phyloP scores from a whole-genome alignment of 23 red algal genomes.

The Pyropia haitanensis region DNA sequence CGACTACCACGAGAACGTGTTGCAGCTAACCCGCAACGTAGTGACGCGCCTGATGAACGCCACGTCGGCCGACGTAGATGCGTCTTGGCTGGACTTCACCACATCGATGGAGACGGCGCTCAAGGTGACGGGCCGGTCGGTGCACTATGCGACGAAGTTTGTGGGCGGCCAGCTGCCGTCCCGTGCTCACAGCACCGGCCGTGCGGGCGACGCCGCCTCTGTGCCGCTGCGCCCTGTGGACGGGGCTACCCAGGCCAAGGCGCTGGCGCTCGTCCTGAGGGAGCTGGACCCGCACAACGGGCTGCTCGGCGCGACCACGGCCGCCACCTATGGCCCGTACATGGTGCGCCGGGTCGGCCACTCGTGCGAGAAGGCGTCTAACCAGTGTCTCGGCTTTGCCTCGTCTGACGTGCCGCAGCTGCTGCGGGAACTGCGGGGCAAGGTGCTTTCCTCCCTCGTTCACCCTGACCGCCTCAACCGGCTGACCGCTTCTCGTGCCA shows the following conservation, averaged over 20 bases:
- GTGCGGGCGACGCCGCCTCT: not conserved
- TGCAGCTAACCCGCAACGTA: not conserved
- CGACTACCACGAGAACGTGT: not conserved
- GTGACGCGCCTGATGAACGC: not conserved
- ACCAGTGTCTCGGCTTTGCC: not conserved
- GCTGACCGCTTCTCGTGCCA: too few species aligned
- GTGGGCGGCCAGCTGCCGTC: too few species aligned
- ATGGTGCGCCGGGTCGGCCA: too few species aligned
- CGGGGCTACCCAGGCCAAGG: not conserved
- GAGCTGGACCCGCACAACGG: not conserved
- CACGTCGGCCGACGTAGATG: not conserved
- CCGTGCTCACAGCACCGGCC: too few species aligned
- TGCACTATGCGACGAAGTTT: too few species aligned
- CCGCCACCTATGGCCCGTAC: too few species aligned
- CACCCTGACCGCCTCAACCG: too few species aligned
- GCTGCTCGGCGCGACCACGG: too few species aligned
- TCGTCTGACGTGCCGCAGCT: not conserved
- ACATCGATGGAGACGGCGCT: too few species aligned
- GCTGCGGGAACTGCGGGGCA: not conserved
- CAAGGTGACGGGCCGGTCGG: too few species aligned
- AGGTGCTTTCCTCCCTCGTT: not conserved
- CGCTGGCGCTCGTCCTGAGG: not conserved
- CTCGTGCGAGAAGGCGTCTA: not conserved
- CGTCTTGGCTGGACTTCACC: not conserved
- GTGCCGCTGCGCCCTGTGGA: conserved; percentile 6